Conservation (phyloP, 306 rosid genomes). For the Elaeagnus macrophylla region DNA sequence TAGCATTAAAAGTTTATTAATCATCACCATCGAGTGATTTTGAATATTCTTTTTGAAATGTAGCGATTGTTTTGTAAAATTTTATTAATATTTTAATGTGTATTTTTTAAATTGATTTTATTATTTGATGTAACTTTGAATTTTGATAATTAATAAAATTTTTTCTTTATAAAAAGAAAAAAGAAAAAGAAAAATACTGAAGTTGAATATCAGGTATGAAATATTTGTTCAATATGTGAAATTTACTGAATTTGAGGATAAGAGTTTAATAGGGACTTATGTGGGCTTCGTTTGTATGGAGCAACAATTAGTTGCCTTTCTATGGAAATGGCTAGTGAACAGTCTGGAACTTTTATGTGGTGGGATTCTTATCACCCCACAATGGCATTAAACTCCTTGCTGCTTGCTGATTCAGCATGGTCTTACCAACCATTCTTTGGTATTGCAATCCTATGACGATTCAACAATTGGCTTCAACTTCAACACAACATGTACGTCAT, state of each 20-base stretch:
- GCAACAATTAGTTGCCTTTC: conserved; percentile 77
- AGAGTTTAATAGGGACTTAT: conserved; percentile 56
- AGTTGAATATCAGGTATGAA: too few relatives aligned
- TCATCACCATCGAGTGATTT: too few relatives aligned
- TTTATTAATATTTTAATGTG: too few relatives aligned
- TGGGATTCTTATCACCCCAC: conserved; percentile 84
- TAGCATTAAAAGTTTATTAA: too few relatives aligned
- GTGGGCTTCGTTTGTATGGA: conserved; percentile 62
- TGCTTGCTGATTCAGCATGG: conserved; percentile 65
- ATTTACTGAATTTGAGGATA: conserved; percentile 34
- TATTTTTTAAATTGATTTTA: too few relatives aligned
- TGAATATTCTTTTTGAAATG: too few relatives aligned
- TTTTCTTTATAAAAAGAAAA: too few relatives aligned
- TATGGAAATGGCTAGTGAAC: conserved; percentile 44
- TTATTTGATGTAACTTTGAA: too few relatives aligned
- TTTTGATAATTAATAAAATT: too few relatives aligned
- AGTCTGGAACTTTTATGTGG: conserved; percentile 49
- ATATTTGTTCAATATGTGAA: neutral
- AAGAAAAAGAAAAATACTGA: too few relatives aligned
- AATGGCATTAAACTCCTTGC: conserved; percentile 48
- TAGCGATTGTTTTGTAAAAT: too few relatives aligned
- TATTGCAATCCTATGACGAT: conserved; percentile 50
- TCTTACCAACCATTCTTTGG: conserved; percentile 36
- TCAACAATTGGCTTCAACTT: conserved; percentile 28
- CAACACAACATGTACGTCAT: neutral